phyloP scores from a whole-genome alignment of 2,329 filamentous ascomycete species.

The Xylariales sp. region DNA sequence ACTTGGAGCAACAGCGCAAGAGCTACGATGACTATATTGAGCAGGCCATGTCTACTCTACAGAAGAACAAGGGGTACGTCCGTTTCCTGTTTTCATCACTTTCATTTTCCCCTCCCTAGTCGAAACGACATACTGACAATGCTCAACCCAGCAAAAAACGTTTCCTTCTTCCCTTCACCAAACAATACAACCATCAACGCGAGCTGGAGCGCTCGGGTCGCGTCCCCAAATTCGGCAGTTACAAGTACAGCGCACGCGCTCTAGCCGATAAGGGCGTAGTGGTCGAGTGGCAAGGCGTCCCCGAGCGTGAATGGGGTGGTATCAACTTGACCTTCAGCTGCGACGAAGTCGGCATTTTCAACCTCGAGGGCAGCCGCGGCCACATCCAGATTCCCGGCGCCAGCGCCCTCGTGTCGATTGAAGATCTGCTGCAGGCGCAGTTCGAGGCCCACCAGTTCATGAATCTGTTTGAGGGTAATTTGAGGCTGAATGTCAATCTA shows the following conservation, averaged over 20 bases:
- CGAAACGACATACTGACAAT: slow-evolving; percentile 18
- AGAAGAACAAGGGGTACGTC: slow-evolving; percentile 85
- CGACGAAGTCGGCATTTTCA: slow-evolving; percentile 91
- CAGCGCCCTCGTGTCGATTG: slow-evolving; percentile 80
- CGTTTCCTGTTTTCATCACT: slow-evolving; percentile 1
- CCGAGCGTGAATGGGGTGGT: slow-evolving; percentile 80
- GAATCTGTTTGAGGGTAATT: slow-evolving; percentile 80
- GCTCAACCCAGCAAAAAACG: slow-evolving; percentile 81
- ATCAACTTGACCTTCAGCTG: slow-evolving; percentile 92
- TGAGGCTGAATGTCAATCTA: slow-evolving; percentile 93
- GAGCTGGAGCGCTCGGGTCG: slow-evolving; percentile 90
- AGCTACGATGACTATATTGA: slow-evolving; percentile 99
- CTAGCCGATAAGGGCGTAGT: slow-evolving; percentile 92
- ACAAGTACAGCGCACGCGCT: slow-evolving; percentile 89
- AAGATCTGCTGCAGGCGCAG: slow-evolving; percentile 91
- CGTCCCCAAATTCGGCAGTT: slow-evolving; percentile 95
- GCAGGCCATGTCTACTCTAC: slow-evolving; percentile 93
- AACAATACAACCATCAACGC: slow-evolving; percentile 97
- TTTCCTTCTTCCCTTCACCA: slow-evolving; percentile 93
- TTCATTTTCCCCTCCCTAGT: neutral
- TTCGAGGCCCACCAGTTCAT: slow-evolving; percentile 97
- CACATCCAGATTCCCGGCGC: slow-evolving; percentile 96
- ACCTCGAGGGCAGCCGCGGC: slow-evolving; percentile 82
- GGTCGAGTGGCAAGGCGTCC: slow-evolving; percentile 82
- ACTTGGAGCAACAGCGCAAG: slow-evolving; percentile 91